Conservation (phyloP, 2,329 filamentous ascomycete species). For the Fusarium piperis region DNA sequence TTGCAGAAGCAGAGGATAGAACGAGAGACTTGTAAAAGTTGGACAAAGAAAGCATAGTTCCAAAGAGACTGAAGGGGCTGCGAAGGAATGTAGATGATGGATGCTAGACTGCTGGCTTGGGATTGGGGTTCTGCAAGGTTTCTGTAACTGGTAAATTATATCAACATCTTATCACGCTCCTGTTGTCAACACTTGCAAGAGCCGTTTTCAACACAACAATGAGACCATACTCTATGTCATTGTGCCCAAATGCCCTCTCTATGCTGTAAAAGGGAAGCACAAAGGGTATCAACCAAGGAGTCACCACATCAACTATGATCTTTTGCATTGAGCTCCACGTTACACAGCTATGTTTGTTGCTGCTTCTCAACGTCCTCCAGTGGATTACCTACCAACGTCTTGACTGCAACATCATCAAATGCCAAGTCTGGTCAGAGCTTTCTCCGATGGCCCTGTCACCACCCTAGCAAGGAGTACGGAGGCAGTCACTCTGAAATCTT, state of each 20-base stretch:
- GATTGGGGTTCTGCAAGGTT: background rate
- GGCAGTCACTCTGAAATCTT: background rate
- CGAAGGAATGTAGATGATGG: background rate
- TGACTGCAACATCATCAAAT: background rate
- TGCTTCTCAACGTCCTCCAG: background rate
- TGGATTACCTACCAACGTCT: background rate
- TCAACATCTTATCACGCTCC: background rate
- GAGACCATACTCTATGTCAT: background rate
- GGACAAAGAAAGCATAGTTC: background rate
- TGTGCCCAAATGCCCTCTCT: background rate
- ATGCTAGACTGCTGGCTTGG: background rate
- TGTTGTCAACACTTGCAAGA: background rate
- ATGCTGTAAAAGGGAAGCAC: background rate
- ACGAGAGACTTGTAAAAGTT: constrained; percentile 51
- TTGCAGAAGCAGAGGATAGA: constrained; percentile 60
- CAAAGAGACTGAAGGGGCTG: background rate
- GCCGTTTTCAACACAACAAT: background rate
- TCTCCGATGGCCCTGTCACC: background rate
- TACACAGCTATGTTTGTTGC: background rate
- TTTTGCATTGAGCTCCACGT: background rate
- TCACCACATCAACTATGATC: background rate
- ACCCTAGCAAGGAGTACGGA: background rate
- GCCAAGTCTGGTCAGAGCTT: background rate
- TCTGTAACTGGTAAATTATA: background rate
- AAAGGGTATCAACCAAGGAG: background rate